Evolutionary conservation across 169 alveolate species (phyloP).

Genomic region (Plasmodium gaboni): DNA sequence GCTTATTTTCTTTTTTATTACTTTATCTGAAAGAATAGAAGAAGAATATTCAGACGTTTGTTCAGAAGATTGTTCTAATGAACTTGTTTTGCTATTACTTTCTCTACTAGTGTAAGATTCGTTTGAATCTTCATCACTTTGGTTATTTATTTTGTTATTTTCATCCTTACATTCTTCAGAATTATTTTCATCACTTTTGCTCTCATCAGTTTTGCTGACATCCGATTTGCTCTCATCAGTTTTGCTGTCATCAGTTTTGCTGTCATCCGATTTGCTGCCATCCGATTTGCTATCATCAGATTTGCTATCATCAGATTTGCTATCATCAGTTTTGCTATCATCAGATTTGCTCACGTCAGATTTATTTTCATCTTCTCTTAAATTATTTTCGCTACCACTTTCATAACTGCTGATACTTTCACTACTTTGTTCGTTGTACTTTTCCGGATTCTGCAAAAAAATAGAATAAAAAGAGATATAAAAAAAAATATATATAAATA

Average conservation of each 20-base stretch:
- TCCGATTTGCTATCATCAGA: conserved; percentile 1
- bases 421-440: conserved; percentile 13
- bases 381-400: background rate
- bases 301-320: background rate
- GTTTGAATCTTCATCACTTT: background rate
- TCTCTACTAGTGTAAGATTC: conserved; percentile 10
- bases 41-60: background rate
- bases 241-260: conserved; percentile 11
- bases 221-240: background rate
- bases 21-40: background rate
- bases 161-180: background rate
- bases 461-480: background rate
- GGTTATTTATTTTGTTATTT: background rate
- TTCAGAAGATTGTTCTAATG: background rate
- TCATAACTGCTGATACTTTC: conserved; percentile 15
- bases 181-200: background rate
- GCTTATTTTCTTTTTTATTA: background rate
- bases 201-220: background rate
- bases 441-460: conserved; percentile 20
- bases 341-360: background rate
- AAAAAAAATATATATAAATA: background rate
- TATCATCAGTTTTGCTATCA: background rate
- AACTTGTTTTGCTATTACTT: background rate
- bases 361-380: background rate
- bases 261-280: conserved; percentile 3